Conservation (phyloP, 2,329 filamentous ascomycete species). For the Sporothrix euskadiensis region DNA sequence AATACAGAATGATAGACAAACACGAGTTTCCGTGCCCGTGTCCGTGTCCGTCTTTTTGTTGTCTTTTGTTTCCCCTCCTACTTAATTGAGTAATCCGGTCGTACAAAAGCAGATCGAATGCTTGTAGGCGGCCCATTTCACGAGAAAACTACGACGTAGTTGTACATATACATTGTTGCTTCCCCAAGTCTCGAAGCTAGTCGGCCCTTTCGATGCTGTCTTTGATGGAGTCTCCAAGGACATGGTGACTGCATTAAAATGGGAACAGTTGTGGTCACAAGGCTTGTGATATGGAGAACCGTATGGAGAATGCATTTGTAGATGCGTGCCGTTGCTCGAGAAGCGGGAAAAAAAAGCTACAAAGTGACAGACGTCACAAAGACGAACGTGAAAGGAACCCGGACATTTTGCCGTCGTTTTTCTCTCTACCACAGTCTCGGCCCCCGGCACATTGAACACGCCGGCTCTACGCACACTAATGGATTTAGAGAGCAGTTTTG, state of each 20-base stretch:
- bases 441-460: neutral
- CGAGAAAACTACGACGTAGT: neutral
- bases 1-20: too few relatives aligned
- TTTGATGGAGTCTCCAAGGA: neutral
- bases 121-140: neutral
- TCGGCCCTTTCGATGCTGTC: slow-evolving; percentile 3
- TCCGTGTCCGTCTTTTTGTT: neutral
- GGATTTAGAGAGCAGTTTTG: neutral
- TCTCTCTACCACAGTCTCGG: neutral
- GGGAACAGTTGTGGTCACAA: neutral
- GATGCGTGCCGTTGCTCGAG: neutral
- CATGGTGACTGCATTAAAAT: neutral
- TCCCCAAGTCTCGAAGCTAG: neutral
- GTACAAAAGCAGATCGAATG: neutral
- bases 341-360: neutral
- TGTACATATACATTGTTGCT: neutral
- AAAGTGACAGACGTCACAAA: neutral
- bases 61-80: neutral
- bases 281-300: neutral
- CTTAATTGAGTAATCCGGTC: neutral
- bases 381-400: neutral
- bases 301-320: neutral
- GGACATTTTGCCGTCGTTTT: neutral
- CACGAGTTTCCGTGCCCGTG: neutral
- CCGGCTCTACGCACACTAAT: neutral